Conservation (phyloP, 2,329 filamentous ascomycete species). For the Drechslerella coelobrocha region DNA sequence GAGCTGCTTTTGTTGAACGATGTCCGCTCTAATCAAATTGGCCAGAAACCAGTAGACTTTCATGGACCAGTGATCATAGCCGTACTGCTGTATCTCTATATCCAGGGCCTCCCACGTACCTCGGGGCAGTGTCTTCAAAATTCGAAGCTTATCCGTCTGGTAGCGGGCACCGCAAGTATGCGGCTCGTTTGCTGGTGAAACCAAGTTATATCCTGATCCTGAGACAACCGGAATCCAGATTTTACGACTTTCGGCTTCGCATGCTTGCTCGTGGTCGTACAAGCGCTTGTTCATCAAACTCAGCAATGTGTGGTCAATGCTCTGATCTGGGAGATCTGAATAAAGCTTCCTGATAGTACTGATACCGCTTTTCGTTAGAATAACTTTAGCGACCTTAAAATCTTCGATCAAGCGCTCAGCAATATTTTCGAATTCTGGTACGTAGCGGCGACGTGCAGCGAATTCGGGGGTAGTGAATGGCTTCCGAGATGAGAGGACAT, state of each 20-base stretch:
- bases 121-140: constrained; percentile 11
- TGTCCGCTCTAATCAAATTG: constrained; percentile 16
- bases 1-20: constrained; percentile 16
- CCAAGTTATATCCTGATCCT: too few relatives aligned
- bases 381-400: constrained; percentile 9
- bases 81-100: constrained; percentile 3
- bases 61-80: constrained; percentile 22
- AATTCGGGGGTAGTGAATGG: neutral
- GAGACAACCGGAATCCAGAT: constrained; percentile 10
- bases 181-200: constrained; percentile 26
- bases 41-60: constrained; percentile 27
- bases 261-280: constrained; percentile 5
- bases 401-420: constrained; percentile 17
- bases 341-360: constrained; percentile 18
- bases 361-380: constrained; percentile 12
- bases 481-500: neutral
- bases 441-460: neutral
- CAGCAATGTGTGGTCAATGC: constrained; percentile 1
- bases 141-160: constrained; percentile 24
- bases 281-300: constrained; percentile 5
- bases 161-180: constrained; percentile 20
- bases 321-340: constrained; percentile 19
- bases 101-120: constrained; percentile 29
- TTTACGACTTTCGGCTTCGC: constrained; percentile 11
- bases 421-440: constrained; percentile 11